Evolutionary conservation across 352 stramenopile genomes (phyloP), one percentile per base, ranked within the genome.

Genomic region (Pythium rishiriense): DNA sequence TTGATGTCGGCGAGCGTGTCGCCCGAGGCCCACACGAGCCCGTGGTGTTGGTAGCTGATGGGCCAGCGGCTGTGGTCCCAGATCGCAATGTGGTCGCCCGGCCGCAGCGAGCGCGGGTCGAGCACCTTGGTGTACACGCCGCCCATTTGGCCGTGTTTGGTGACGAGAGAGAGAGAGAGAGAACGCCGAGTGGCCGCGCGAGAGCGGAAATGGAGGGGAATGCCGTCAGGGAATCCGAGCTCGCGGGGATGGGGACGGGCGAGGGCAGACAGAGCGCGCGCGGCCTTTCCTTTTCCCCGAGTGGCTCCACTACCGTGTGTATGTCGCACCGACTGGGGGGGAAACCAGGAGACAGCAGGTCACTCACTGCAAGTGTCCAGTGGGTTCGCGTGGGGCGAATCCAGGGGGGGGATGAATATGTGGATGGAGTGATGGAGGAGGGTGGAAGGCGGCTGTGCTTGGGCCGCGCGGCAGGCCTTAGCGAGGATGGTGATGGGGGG

Each of bases 31-130:
- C 83, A 93, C 17, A 95, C 78, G 58, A 95, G 91, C 42, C 87
- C 87, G 67, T 95, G 87, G 65, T 95, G 87, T 64, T 93, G 84
- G 74, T 95, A 95, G 37, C 79, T 79, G 50, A 95, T 77, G 19
- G 87, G 87, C 87, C 87, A 95, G 51, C 87, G 87, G 59, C 83
- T 93, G 57, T 78, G 78, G 74, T 95, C 87, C 87, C 87, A 95
- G 70, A 95, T 91, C 46, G 73, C 80, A 58, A 95, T 83, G 73
- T 95, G 86, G 71, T 95, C 86, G 19, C 83, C 87, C 0, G 87
- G 85, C 22, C 87, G 85, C 56, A 95, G 72, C 22, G 84, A 93
- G 53, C 76, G 64, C 58, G 92, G 68, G 63, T 88, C 85, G 17
- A 79, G 69, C 37, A 95, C 84, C 48, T 85, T 85, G 58, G 83